Conservation (phyloP, 2,329 filamentous ascomycete species). For the Xylariaceae sp. region DNA sequence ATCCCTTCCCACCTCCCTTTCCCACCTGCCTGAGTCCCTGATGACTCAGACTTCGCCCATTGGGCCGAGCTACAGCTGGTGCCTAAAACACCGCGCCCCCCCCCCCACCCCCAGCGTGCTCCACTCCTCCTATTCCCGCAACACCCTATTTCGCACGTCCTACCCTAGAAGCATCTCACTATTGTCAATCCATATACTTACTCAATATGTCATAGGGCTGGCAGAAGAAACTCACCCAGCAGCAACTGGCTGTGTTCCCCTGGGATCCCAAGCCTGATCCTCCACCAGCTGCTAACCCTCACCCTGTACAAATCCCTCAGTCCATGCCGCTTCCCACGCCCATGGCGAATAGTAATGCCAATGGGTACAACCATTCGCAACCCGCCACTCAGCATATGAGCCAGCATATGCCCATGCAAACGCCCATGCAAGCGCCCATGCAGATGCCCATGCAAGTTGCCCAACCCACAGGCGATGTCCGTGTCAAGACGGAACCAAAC, state of each 20-base stretch:
- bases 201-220: constrained; percentile 62
- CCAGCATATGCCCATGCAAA: constrained; percentile 23
- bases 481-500: constrained; percentile 40
- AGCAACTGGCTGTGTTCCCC: constrained; percentile 82
- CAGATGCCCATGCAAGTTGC: constrained; percentile 22
- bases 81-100: constrained; percentile 10
- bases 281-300: constrained; percentile 33
- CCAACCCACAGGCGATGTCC: constrained; percentile 30
- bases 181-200: constrained; percentile 17
- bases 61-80: constrained; percentile 9
- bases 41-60: constrained; percentile 22
- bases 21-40: constrained; percentile 18
- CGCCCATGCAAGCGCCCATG: constrained; percentile 22
- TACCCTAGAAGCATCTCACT: constrained; percentile 4
- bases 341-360: constrained; percentile 25
- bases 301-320: too few species aligned
- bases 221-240: constrained; percentile 83
- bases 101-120: too few species aligned
- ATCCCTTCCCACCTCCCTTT: constrained; percentile 30
- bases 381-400: constrained; percentile 9
- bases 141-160: constrained; percentile 8
- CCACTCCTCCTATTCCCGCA: constrained; percentile 15
- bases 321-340: constrained; percentile 19
- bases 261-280: constrained; percentile 83
- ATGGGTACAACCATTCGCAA: constrained; percentile 28